Percentiles rank a stretch among this genome's conserved stretches.
These are phyloP conservation scores for Bacidia gigantensis DNA, from an alignment of 495 filamentous ascomycete species.

Conservation along the genomic window DNA sequence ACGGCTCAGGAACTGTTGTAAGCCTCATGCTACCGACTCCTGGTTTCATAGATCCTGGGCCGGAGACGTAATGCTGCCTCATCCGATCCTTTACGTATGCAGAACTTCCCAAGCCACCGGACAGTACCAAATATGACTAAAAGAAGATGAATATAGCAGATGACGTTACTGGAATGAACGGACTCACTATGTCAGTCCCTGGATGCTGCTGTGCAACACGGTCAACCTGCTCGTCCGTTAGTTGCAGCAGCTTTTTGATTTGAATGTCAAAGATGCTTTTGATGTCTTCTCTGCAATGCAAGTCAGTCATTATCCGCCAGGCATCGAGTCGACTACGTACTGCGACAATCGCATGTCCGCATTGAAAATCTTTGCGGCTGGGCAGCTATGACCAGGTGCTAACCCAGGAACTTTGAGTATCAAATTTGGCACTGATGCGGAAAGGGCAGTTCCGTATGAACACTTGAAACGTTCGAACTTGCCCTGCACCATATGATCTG, in stretches of 20 bases:
- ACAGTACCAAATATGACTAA: conserved; percentile 43
- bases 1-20: conserved; percentile 38
- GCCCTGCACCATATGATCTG: conserved; percentile 26
- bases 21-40: conserved; percentile 31
- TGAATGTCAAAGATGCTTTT: conserved; percentile 42
- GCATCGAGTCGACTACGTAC: conserved; percentile 8
- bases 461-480: conserved; percentile 30
- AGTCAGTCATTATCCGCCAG: background rate
- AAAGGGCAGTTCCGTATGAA: conserved; percentile 24
- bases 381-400: conserved; percentile 12
- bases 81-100: conserved; percentile 40
- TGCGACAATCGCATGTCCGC: conserved; percentile 25
- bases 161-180: background rate
- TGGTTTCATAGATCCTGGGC: conserved; percentile 17
- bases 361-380: conserved; percentile 21
- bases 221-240: conserved; percentile 41
- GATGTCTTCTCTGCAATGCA: conserved; percentile 29
- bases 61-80: conserved; percentile 25
- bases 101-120: conserved; percentile 51
- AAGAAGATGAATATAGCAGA: background rate
- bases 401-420: conserved; percentile 24
- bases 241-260: conserved; percentile 35
- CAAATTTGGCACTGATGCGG: conserved; percentile 17
- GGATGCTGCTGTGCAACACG: conserved; percentile 33
- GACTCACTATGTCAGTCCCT: conserved; percentile 33